A percentile compares a stretch with the other conserved stretches of the same genome.
Evolutionary conservation across 176 grass and related monocot genomes (phyloP).

Genomic region (Olyra latifolia): DNA sequence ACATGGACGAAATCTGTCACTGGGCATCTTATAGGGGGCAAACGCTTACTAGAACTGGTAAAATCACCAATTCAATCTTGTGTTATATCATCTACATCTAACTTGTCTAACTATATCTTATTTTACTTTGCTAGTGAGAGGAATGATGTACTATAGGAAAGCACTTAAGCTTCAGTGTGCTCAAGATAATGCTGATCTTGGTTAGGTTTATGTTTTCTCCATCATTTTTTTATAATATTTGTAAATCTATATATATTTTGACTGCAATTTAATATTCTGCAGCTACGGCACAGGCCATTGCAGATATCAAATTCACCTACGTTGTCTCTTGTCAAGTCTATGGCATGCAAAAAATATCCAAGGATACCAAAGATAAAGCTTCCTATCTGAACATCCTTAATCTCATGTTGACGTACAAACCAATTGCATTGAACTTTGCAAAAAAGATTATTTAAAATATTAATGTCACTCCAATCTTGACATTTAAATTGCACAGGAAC

Average conservation of each 20-base stretch:
- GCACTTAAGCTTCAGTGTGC: conserved; percentile 71
- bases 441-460: not conserved
- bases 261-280: conserved; percentile 18
- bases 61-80: conserved; percentile 2
- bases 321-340: conserved; percentile 94
- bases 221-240: conserved; percentile 7
- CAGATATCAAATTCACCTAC: conserved; percentile 98
- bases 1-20: conserved; percentile 21
- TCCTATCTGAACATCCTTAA: conserved; percentile 84
- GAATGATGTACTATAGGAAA: conserved; percentile 94
- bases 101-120: conserved; percentile 10
- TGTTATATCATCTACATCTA: conserved; percentile 3
- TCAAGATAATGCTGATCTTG: conserved; percentile 50
- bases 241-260: not conserved
- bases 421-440: not conserved
- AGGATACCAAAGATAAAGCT: conserved; percentile 45
- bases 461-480: conserved; percentile 18
- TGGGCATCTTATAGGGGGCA: conserved; percentile 94
- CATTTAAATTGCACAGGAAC: conserved; percentile 44
- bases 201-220: conserved; percentile 32
- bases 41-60: conserved; percentile 83
- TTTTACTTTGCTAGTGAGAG: conserved; percentile 72
- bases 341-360: conserved; percentile 78
- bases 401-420: conserved; percentile 74
- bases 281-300: too few relatives aligned